Base-by-base conservation (phyloP, 1,284 basidiomycete species). In the Heterobasidion parviporum region DNA sequence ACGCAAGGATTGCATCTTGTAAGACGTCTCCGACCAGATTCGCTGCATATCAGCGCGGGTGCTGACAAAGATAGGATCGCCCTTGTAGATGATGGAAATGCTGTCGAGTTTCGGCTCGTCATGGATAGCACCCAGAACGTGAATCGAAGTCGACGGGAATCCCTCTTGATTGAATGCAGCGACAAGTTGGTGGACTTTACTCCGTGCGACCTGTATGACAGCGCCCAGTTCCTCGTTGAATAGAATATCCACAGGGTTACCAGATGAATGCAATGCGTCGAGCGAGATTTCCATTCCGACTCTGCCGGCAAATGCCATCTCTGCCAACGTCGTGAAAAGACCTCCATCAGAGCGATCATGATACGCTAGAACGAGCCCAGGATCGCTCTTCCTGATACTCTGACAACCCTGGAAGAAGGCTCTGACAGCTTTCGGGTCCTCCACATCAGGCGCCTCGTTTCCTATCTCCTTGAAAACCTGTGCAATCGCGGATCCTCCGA, bases 311-410 rank as follows among this genome's bases (percentile, higher is more conserved):
- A 99, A 98, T 48, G 85, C 82, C 97, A 99, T 99, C 73, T 99
- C 97, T n/a, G 79, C 87, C 35, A 98, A 68, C 4, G 95, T 90
- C 0, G 92, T 88, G 69, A 99, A 89, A 38, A 99, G 74, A 49
- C 96, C 97, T 56, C 97, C 97, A 65, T 99, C 97, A 0, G 96
- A 98, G 18, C 96, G 86, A 72, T 99, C 97, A 70, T 99, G 97
- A 70, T 99, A 99, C 0, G 97, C 95, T 44, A 98, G 77, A 0
- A 99, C 85, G 26, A 91, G 68, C 1, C 75, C 81, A 6, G 83
- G 79, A 51, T 82, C 72, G 4, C 74, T 73, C 56, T 71, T 67
- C 66, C 88, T 87, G 51, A 94, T 76, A 6, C 73, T 71, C 67
- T 91, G 85, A 61, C 87, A 88, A 7, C 83, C 91, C 52, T 74